phyloP scores from a whole-genome alignment of 306 rosid species.

The Castanea crenata region DNA sequence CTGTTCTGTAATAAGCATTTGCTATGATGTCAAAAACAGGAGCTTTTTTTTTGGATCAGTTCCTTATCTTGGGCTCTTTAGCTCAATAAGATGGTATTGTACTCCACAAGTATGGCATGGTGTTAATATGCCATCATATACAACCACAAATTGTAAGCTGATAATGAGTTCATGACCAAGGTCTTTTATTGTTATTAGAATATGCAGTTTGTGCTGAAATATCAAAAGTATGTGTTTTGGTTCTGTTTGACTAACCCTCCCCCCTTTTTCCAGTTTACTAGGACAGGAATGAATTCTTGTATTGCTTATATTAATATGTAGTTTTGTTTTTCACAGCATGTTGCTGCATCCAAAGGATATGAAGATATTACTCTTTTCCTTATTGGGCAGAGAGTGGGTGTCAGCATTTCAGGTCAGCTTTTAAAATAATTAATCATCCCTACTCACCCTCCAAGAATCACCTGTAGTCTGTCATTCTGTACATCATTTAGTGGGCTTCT shows the following conservation, averaged over 20 bases:
- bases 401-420: conserved; percentile 43
- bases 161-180: neutral
- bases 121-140: neutral
- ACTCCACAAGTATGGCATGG: too few relatives aligned
- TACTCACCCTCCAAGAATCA: neutral
- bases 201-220: neutral
- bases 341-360: conserved; percentile 58
- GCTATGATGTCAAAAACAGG: neutral
- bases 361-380: conserved; percentile 51
- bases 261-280: neutral
- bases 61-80: neutral
- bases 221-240: neutral
- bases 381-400: conserved; percentile 39
- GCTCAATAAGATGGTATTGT: too few relatives aligned
- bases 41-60: neutral
- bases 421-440: neutral
- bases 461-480: too few relatives aligned
- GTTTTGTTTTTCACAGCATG: conserved; percentile 35
- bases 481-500: too few relatives aligned
- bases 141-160: neutral
- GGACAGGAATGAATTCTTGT: neutral
- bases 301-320: conserved; percentile 6
- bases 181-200: neutral
- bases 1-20: neutral
- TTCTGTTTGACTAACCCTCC: too few relatives aligned